Conservation (phyloP, 441 rosid genomes). For the Adansonia rubrostipa region DNA sequence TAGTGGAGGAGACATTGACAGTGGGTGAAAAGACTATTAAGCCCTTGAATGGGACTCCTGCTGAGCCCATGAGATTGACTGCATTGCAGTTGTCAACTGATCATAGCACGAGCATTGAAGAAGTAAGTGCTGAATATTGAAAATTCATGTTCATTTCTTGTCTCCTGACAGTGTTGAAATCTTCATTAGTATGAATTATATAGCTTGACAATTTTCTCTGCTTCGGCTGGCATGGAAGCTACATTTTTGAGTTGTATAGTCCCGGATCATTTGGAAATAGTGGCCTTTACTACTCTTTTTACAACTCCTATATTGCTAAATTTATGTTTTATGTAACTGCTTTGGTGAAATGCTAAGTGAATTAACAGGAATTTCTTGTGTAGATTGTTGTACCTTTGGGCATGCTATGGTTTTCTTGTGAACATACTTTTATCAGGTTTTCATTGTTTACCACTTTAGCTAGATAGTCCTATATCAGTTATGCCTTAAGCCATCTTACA, state of each 20-base stretch:
- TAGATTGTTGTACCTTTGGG: background rate
- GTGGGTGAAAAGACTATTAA: conserved; percentile 32
- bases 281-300: background rate
- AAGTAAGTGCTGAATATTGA: conserved; percentile 56
- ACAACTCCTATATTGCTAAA: background rate
- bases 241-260: background rate
- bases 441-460: background rate
- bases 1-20: conserved; percentile 43
- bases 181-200: conserved; percentile 8
- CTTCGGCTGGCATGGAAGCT: background rate
- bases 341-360: background rate
- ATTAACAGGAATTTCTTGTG: background rate
- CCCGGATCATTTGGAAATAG: background rate
- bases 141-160: background rate
- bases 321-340: background rate
- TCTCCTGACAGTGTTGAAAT: conserved; percentile 3
- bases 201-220: background rate
- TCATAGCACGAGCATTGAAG: conserved; percentile 94
- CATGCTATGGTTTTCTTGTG: background rate
- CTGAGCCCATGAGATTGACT: conserved; percentile 49
- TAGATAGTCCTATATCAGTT: background rate
- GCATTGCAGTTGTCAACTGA: conserved; percentile 93
- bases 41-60: conserved; percentile 38
- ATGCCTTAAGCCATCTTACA: conserved; percentile 1
- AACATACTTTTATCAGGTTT: background rate